Conservation (phyloP, 305 asterid species). For the Salvia sclarea region DNA sequence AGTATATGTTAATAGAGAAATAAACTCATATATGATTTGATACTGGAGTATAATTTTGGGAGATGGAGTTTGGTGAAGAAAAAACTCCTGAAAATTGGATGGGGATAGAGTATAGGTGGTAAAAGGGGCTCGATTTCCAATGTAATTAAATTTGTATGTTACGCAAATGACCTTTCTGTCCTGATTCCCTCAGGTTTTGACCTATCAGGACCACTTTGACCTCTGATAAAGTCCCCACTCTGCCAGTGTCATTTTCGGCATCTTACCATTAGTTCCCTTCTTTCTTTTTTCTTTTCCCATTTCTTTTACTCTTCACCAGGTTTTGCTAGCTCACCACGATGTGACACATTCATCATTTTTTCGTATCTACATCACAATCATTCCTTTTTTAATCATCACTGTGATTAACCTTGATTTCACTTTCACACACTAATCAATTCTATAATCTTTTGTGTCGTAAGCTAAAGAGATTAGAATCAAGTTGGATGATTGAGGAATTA, state of each 20-base stretch:
- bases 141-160: slow-evolving; percentile 30
- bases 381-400: not conserved
- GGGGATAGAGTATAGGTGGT: slow-evolving; percentile 25
- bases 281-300: not conserved
- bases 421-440: too few relatives aligned
- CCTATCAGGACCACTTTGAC: slow-evolving; percentile 67
- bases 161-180: slow-evolving; percentile 42
- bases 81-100: slow-evolving; percentile 14
- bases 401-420: not conserved
- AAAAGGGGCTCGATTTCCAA: slow-evolving; percentile 43
- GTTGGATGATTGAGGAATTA: too few relatives aligned
- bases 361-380: not conserved
- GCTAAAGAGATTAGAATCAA: not conserved
- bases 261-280: not conserved
- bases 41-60: not conserved
- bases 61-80: not conserved
- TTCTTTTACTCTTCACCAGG: not conserved
- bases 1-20: too few relatives aligned
- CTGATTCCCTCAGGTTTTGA: slow-evolving; percentile 47
- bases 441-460: too few relatives aligned
- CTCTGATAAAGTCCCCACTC: slow-evolving; percentile 2
- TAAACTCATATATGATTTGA: too few relatives aligned
- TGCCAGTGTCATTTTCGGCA: slow-evolving; percentile 13
- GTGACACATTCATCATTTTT: not conserved
- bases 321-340: slow-evolving; percentile 14